Base-by-base conservation (phyloP, 2,329 filamentous ascomycete genomes). In the Falciphora oryzae region DNA sequence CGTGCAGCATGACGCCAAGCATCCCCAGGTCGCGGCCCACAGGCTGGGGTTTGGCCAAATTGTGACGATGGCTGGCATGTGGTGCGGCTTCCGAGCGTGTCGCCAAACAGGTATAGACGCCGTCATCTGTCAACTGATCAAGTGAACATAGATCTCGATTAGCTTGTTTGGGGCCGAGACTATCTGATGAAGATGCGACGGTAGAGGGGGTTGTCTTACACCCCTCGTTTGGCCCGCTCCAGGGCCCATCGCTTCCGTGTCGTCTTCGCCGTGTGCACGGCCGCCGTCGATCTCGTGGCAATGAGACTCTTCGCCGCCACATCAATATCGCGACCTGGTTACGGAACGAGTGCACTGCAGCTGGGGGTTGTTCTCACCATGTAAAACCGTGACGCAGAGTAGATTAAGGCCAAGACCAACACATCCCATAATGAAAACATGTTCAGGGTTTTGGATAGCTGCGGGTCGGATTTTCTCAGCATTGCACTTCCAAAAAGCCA, bases 371-470 rank as follows among this genome's bases (percentile, higher is more conserved):
- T 25, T 10, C 64, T 63, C 71, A 85, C 87, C 86, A 67, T 91
- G 88, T 1, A 93, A 75, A 68, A 92, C 85, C 0, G 82, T 73
- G 16, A 83, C 85, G 65, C 86, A 88, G 61, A 93, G 77, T 28
- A 92, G 74, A 68, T 93, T 93, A 10, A 92, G 73, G 0, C 76
- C 77, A 6, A 93, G 76, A 0, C 90, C 90, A 56, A 90, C 75
- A 65, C 83, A 85, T 8, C 90, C 90, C 65, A 93, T 81, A 57
- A 92, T 86, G 27, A 93, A 76, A 3, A 93, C 83, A 6, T 91
- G 73, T 68, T 83, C 81, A 0, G 90, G 88, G 29, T 89, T 81
- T 6, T 90, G 78, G 59, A 93, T 79, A 27, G 74, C 88, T 90
- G 65, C 8, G 7, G 27, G 59, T 29, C 65, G 27, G 28, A 60